These are phyloP conservation scores for Canavalia gladiata DNA, from an alignment of 306 rosid genomes.

Conservation along the genomic window DNA sequence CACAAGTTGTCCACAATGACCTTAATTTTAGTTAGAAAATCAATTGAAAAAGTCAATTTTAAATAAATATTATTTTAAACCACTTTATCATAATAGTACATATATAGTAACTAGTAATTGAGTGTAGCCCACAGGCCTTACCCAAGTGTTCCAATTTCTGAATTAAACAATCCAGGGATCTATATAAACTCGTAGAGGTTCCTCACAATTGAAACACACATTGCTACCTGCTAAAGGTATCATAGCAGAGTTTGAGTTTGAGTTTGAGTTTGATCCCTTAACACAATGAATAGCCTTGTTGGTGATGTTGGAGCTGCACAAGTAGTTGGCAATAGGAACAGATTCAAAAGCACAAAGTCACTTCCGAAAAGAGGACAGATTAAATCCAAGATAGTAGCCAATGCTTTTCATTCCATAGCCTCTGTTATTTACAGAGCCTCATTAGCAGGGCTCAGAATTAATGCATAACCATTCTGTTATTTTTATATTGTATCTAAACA, in stretches of 20 bases:
- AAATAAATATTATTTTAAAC: no score
- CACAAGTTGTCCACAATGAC: no score
- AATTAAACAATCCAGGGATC: conserved; percentile 8
- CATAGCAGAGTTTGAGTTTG: no score
- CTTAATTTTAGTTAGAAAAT: no score
- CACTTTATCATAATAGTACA: no score
- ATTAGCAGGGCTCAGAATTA: neutral
- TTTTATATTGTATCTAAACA: neutral
- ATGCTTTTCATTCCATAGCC: conserved; percentile 29
- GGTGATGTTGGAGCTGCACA: conserved; percentile 34
- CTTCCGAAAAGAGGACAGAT: conserved; percentile 51
- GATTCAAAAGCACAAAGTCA: conserved; percentile 5
- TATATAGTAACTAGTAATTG: no score
- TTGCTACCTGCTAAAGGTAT: neutral
- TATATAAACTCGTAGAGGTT: conserved; percentile 45
- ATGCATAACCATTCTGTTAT: no score
- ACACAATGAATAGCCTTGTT: conserved; percentile 51
- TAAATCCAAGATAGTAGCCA: conserved; percentile 46
- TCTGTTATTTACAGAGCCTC: conserved; percentile 24
- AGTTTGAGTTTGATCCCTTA: neutral
- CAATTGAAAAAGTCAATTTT: no score
- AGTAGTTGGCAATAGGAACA: neutral
- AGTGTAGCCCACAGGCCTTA: neutral
- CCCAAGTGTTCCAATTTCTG: neutral
- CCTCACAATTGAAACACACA: neutral